phyloP scores from a whole-genome alignment of 129 eudicot genomes.

The Logfia minima region DNA sequence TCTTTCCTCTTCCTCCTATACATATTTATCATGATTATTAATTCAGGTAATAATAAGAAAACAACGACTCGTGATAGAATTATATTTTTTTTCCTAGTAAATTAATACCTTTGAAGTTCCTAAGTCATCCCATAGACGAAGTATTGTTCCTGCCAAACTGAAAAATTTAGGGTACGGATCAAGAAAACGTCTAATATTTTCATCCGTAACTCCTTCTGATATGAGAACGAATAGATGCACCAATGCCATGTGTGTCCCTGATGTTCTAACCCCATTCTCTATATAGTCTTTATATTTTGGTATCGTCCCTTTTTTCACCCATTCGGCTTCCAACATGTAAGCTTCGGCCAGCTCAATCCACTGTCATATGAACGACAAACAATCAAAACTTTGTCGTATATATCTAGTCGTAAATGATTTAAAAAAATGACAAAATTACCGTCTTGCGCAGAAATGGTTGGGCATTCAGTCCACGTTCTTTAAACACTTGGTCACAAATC shows the following conservation, averaged over 20 bases:
- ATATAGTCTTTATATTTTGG: conserved; percentile 54
- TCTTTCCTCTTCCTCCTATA: conserved; percentile 59
- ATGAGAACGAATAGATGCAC: conserved; percentile 58
- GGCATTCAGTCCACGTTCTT: conserved; percentile 37
- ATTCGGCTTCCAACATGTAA: conserved; percentile 54
- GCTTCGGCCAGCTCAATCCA: conserved; percentile 59
- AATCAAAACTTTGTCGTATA: not conserved
- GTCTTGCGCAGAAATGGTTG: conserved; percentile 36
- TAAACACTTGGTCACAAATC: conserved; percentile 41
- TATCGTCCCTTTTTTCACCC: conserved; percentile 39
- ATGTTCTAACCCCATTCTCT: conserved; percentile 55
- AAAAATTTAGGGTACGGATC: conserved; percentile 55
- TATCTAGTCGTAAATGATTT: too few relatives aligned
- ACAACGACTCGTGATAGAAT: too few relatives aligned
- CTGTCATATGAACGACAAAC: conserved; percentile 12
- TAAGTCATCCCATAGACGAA: conserved; percentile 63
- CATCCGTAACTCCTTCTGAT: conserved; percentile 38
- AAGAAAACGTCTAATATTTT: conserved; percentile 19
- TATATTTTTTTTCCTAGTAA: not conserved
- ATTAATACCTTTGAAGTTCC: conserved; percentile 53
- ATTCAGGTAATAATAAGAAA: too few relatives aligned
- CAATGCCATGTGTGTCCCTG: conserved; percentile 57
- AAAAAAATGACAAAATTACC: conserved; percentile 16
- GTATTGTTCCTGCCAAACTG: conserved; percentile 49
- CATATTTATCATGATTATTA: not conserved